Evolutionary conservation across 805 yeast genomes (phyloP).

Genomic region (Nakazawaea populi): DNA sequence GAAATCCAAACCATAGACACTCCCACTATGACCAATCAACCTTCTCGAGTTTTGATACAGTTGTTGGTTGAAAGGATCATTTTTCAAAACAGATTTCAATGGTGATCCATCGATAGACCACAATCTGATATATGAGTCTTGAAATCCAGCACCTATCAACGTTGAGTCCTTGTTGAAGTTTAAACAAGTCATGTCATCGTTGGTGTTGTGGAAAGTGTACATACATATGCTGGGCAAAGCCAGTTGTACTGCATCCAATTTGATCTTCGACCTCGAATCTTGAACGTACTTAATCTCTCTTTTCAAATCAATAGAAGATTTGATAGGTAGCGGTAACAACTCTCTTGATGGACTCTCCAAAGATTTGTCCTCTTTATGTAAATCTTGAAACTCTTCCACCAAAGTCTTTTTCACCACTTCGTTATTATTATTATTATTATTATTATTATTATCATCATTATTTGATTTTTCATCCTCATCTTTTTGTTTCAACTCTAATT

Average conservation of each 20-base stretch:
- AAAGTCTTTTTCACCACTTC: slow-evolving; percentile 30
- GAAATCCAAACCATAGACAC: slow-evolving; percentile 86
- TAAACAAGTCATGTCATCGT: slow-evolving; percentile 79
- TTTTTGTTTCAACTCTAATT: slow-evolving; percentile 71
- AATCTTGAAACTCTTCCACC: slow-evolving; percentile 59
- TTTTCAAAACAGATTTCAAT: slow-evolving; percentile 52
- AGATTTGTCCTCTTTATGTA: slow-evolving; percentile 44
- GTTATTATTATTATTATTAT: too few relatives aligned
- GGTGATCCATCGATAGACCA: slow-evolving; percentile 95
- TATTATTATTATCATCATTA: neutral
- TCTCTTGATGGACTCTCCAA: slow-evolving; percentile 73
- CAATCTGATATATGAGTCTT: slow-evolving; percentile 82
- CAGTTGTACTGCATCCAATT: slow-evolving; percentile 65
- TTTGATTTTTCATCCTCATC: slow-evolving; percentile 43
- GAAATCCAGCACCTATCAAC: slow-evolving; percentile 89
- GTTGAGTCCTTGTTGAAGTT: slow-evolving; percentile 86
- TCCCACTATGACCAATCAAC: slow-evolving; percentile 88
- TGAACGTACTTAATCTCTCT: slow-evolving; percentile 72
- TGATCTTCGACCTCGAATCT: slow-evolving; percentile 74
- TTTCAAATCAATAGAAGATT: slow-evolving; percentile 73
- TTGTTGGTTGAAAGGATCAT: slow-evolving; percentile 40
- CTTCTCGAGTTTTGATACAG: slow-evolving; percentile 33
- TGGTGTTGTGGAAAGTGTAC: slow-evolving; percentile 97
- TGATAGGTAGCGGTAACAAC: slow-evolving; percentile 78
- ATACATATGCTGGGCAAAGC: slow-evolving; percentile 91